Percentiles rank a stretch among this genome's conserved stretches.
phyloP scores from a whole-genome alignment of 2,329 filamentous ascomycete genomes.

The Botrytis porri region DNA sequence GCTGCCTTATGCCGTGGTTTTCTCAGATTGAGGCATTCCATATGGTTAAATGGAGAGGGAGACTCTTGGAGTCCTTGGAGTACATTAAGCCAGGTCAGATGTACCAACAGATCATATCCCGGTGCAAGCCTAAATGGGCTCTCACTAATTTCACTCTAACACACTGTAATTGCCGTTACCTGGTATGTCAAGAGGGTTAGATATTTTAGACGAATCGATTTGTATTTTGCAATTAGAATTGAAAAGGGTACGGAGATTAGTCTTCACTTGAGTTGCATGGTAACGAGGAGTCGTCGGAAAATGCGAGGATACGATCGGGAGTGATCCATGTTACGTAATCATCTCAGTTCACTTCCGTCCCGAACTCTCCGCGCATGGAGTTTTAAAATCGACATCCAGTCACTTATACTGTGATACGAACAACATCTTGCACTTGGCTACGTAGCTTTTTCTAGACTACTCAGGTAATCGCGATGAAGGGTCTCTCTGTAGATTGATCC shows the following conservation, averaged over 20 bases:
- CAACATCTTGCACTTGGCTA: background rate
- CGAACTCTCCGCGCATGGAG: background rate
- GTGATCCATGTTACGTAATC: background rate
- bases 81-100: background rate
- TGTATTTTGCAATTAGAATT: too few species aligned
- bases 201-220: background rate
- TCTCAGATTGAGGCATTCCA: background rate
- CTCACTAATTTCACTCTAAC: background rate
- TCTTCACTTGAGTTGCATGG: background rate
- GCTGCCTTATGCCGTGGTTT: background rate
- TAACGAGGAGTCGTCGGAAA: background rate
- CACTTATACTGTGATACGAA: background rate
- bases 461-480: too few species aligned
- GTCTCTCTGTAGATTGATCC: background rate
- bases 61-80: background rate
- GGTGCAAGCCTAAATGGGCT: background rate
- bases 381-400: background rate
- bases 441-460: background rate
- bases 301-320: background rate
- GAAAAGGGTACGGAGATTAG: too few species aligned
- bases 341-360: background rate
- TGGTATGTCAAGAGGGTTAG: rapidly evolving
- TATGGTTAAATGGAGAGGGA: background rate
- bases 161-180: background rate
- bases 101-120: background rate